Evolutionary conservation across 1,284 basidiomycete species (phyloP).

Genomic region (Leccinum variabile): DNA sequence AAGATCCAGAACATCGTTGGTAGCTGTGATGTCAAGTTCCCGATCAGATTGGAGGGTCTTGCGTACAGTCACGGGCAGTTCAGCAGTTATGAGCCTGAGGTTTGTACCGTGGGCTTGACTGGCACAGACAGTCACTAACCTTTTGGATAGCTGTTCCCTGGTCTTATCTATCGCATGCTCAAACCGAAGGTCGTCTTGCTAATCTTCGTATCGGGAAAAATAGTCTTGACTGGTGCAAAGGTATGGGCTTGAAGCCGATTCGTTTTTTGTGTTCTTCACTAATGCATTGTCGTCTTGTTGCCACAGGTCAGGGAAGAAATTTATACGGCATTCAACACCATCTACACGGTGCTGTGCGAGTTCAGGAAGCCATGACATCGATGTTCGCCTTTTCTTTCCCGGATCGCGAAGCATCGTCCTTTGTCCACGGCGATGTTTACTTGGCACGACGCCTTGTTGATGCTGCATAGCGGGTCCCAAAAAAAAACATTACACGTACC

Average conservation of each 20-base stretch:
- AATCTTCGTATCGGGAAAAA: conserved; percentile 99
- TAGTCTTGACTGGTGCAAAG: conserved; percentile 98
- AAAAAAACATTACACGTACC: conserved; percentile 27
- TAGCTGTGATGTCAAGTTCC: conserved; percentile 98
- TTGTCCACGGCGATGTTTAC: conserved; percentile 12
- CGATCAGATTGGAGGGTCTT: conserved; percentile 96
- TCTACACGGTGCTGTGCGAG: conserved; percentile 92
- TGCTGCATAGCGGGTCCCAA: background rate
- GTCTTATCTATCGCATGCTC: conserved; percentile 99
- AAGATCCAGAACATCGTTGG: conserved; percentile 99
- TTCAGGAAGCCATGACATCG: conserved; percentile 75
- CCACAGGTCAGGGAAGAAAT: conserved; percentile 95
- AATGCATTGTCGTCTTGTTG: conserved; percentile 39
- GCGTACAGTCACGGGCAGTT: conserved; percentile 99
- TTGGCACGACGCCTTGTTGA: conserved; percentile 17
- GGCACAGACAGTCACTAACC: background rate
- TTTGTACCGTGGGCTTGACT: conserved; percentile 40
- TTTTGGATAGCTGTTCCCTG: conserved; percentile 84
- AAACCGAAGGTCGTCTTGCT: conserved; percentile 99
- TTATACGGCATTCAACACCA: conserved; percentile 98
- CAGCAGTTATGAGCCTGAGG: conserved; percentile 97
- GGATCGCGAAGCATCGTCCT: background rate
- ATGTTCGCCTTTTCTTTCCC: background rate
- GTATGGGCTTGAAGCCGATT: conserved; percentile 45
- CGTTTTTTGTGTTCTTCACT: conserved; percentile 37